A percentile compares a stretch with the other conserved stretches of the same genome.
Conservation (phyloP, 2,329 filamentous ascomycete genomes). For the Rhinocladiella mackenziei region DNA sequence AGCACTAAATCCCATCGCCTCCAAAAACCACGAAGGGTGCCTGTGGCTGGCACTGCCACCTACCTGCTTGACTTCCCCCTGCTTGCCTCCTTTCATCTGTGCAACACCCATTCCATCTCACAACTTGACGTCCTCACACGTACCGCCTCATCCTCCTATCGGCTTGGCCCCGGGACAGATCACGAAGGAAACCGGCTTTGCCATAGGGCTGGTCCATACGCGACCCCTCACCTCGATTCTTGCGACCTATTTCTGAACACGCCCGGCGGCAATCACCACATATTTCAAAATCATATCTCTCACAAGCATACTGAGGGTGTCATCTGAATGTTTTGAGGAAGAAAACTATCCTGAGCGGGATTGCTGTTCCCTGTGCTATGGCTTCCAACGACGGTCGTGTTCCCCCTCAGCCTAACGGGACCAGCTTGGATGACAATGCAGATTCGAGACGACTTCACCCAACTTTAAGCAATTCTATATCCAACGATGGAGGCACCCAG, state of each 20-base stretch:
- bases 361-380: conserved; percentile 15
- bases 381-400: conserved; percentile 14
- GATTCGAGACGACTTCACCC: conserved; percentile 15
- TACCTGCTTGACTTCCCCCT: no score
- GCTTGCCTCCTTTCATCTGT: not conserved
- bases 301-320: conserved; percentile 1
- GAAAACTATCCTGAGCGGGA: conserved; percentile 13
- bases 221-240: conserved; percentile 1
- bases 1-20: no score
- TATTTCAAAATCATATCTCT: conserved; percentile 9
- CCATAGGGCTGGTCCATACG: conserved; percentile 3
- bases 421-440: conserved; percentile 10
- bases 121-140: not conserved
- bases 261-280: conserved; percentile 5
- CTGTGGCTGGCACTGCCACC: no score
- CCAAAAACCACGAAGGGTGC: no score
- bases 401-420: conserved; percentile 8
- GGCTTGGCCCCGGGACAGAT: not conserved
- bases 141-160: not conserved
- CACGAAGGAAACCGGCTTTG: conserved; percentile 6
- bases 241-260: not conserved
- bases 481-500: conserved; percentile 5
- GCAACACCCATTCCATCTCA: not conserved
- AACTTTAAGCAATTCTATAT: conserved; percentile 13
- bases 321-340: conserved; percentile 19